phyloP scores from a whole-genome alignment of 2,329 filamentous ascomycete genomes.

The Colletotrichum gloeosporioides region DNA sequence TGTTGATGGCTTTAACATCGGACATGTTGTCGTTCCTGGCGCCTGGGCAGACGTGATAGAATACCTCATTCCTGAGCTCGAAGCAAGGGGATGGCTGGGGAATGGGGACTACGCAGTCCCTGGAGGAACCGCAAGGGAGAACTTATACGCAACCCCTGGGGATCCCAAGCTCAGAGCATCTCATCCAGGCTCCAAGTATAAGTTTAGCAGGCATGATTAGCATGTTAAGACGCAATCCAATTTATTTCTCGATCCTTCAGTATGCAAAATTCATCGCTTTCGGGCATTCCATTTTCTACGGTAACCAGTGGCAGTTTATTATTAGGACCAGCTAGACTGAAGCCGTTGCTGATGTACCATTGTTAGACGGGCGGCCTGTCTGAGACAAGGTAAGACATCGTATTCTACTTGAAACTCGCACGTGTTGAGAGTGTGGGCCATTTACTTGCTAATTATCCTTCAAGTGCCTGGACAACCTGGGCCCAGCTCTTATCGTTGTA shows the following conservation, averaged over 20 bases:
- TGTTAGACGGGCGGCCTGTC: background rate
- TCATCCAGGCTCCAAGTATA: background rate
- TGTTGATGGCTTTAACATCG: conserved; percentile 18
- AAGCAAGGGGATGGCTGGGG: background rate
- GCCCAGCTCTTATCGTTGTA: conserved; percentile 49
- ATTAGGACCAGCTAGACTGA: background rate
- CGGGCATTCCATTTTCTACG: background rate
- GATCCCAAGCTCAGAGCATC: background rate
- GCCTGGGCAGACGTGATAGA: conserved; percentile 9
- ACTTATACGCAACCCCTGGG: background rate
- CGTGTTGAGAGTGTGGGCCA: background rate
- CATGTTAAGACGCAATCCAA: background rate
- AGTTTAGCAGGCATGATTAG: background rate
- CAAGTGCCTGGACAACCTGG: conserved; percentile 49
- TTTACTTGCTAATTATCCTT: conserved; percentile 25
- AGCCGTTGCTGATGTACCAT: background rate
- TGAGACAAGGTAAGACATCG: background rate
- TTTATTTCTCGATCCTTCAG: background rate
- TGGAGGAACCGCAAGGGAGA: background rate
- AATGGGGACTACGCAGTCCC: background rate
- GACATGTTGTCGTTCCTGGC: conserved; percentile 23
- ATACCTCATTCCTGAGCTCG: background rate
- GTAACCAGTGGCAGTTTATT: background rate
- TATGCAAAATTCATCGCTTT: background rate
- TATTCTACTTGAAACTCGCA: background rate